Evolutionary conservation across 2,329 filamentous ascomycete species (phyloP).

Genomic region (Trichoderma asperellum): DNA sequence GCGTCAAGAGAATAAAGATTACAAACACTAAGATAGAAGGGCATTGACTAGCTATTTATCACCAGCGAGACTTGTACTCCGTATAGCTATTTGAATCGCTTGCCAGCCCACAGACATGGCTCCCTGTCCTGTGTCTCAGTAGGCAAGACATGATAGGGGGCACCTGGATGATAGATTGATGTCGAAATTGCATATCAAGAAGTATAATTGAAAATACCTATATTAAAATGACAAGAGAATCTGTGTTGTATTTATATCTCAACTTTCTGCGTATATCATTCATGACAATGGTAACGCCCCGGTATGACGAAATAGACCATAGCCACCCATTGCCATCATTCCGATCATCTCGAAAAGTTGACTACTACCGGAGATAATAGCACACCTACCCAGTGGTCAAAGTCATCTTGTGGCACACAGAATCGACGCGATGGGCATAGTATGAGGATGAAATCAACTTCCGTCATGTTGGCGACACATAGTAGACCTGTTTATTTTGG

Average conservation of each 20-base stretch:
- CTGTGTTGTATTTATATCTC: background rate
- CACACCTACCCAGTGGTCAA: background rate
- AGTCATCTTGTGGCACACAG: background rate
- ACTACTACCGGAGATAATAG: background rate
- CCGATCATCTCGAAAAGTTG: background rate
- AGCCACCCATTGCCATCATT: background rate
- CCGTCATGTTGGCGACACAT: background rate
- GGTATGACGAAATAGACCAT: background rate
- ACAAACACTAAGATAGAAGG: background rate
- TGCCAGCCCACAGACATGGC: background rate
- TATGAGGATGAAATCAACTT: background rate
- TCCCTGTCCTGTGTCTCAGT: conserved; percentile 20
- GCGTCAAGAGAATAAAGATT: too few relatives aligned
- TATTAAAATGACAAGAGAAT: background rate
- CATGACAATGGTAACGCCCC: too few relatives aligned
- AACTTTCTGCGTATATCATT: background rate
- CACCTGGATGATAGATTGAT: background rate
- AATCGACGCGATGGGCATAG: background rate
- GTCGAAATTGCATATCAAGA: background rate
- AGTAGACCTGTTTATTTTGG: background rate
- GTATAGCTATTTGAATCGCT: background rate
- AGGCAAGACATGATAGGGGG: background rate
- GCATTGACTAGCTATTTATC: background rate
- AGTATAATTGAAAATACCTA: background rate
- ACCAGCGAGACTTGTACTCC: background rate